phyloP scores from a whole-genome alignment of 2,329 filamentous ascomycete species.

The Lecanoromycetidae sp. region DNA sequence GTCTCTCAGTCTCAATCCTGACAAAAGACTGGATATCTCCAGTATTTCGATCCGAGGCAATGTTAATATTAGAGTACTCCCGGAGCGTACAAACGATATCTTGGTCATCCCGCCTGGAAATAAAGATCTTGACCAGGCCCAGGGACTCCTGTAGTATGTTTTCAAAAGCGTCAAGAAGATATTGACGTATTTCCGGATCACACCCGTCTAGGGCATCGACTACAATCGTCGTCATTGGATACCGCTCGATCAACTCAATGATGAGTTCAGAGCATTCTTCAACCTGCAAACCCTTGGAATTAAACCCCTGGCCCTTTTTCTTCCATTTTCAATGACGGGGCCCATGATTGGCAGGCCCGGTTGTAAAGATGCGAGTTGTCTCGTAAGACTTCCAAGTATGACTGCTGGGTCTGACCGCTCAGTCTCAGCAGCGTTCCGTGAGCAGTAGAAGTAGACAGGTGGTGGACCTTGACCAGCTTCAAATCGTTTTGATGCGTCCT shows the following conservation, averaged over 20 bases:
- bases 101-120: conserved; percentile 15
- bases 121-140: conserved; percentile 15
- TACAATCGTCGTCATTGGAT: not conserved
- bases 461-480: not conserved
- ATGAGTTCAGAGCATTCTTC: not conserved
- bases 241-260: not conserved
- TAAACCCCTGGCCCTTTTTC: not conserved
- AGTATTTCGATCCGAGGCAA: conserved; percentile 3
- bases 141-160: conserved; percentile 6
- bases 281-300: not conserved
- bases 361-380: not conserved
- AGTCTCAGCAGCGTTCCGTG: not conserved
- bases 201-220: conserved; percentile 15
- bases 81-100: conserved; percentile 17
- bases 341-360: conserved; percentile 1
- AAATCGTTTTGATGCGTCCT: too few species aligned
- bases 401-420: not conserved
- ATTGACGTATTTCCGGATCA: conserved; percentile 3
- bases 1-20: not conserved
- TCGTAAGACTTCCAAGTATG: not conserved
- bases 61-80: conserved; percentile 3
- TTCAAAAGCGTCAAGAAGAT: conserved; percentile 11
- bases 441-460: conserved; percentile 4
- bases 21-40: conserved; percentile 12
- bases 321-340: conserved; percentile 18